These are phyloP conservation scores for Penicillium cinerascens DNA, from an alignment of 495 filamentous ascomycete species.

Conservation along the genomic window DNA sequence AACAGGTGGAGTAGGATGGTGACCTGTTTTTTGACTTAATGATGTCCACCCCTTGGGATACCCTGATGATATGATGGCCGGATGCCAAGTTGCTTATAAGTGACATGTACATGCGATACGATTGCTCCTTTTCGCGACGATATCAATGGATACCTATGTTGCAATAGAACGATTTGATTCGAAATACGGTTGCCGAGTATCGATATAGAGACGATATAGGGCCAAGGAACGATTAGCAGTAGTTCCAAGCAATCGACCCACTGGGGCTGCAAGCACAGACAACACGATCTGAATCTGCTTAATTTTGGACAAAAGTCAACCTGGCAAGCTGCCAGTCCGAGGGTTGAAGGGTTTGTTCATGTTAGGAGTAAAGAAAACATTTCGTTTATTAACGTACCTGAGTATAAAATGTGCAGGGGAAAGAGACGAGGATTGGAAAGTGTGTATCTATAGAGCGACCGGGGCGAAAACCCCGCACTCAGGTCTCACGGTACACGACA, in stretches of 20 bases:
- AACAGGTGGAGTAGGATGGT: constrained; percentile 1
- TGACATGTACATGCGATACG: not conserved
- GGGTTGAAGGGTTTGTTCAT: constrained; percentile 21
- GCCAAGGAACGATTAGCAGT: not conserved
- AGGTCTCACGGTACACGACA: not conserved
- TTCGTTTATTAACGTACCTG: not conserved
- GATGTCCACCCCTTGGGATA: not conserved
- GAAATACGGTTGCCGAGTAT: not conserved
- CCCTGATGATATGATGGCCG: not conserved
- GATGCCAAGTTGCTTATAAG: not conserved
- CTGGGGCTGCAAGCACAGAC: not conserved
- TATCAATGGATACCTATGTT: not conserved
- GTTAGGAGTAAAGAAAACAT: not conserved
- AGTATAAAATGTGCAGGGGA: not conserved
- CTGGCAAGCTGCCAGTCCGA: constrained; percentile 7
- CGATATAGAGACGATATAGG: not conserved
- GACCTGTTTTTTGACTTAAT: not conserved
- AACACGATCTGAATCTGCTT: constrained; percentile 20
- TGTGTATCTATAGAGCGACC: not conserved
- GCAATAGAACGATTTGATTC: not conserved
- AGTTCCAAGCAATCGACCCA: not conserved
- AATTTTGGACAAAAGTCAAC: constrained; percentile 10
- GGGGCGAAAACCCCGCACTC: not conserved
- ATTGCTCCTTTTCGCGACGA: not conserved
- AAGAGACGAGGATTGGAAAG: not conserved